Evolutionary conservation across 768 basidiomycete genomes (phyloP), one percentile per base, ranked within the genome.

Genomic region (Kwoniella botswanensis): DNA sequence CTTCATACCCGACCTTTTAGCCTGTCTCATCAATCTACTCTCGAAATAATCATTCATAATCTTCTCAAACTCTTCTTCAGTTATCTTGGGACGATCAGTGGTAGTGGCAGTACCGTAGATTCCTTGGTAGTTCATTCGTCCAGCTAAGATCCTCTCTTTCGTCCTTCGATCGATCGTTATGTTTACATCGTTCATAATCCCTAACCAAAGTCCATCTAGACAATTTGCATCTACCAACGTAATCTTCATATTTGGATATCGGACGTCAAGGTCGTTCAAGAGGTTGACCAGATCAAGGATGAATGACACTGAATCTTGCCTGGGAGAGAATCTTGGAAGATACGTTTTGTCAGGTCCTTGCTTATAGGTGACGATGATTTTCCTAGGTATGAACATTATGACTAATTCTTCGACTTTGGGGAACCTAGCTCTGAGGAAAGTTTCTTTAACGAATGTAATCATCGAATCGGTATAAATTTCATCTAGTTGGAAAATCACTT

Each of bases 401-500:
- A 24, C 57, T 13, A 58, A 2, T 35, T 58, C 21, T 13, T 11
- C 29, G 11, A 58, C 22, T 13, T 58, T 35, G 22, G 57, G 57
- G 9, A 58, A 58, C 26, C 26, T 13, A 26, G 57, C 57, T 26
- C 18, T 26, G 26, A 24, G 24, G 18, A 58, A 58, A 13, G 26
- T 58, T 13, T 58, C 29, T 41, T 35, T 17, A 4, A 58, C 26
- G 26, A 24, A 26, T 3, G 22, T 10, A 11, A 58, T 41, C 26
- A 58, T 13, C 15, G 12, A 6, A n/a, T 58, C 57, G 15, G 57
- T 58, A n/a, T 58, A 35, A 13, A 15, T 58, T n/a, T 58, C 24
- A 58, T 26, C 18, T n/a, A 58, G 29, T 26, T 58, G 57, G 26
- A 58, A 58, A 24, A 58, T 35, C 22, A 58, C 26, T 58, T 35